Conservation (phyloP, 371 early-diverging fungal species). For the Actinomucor elegans region DNA sequence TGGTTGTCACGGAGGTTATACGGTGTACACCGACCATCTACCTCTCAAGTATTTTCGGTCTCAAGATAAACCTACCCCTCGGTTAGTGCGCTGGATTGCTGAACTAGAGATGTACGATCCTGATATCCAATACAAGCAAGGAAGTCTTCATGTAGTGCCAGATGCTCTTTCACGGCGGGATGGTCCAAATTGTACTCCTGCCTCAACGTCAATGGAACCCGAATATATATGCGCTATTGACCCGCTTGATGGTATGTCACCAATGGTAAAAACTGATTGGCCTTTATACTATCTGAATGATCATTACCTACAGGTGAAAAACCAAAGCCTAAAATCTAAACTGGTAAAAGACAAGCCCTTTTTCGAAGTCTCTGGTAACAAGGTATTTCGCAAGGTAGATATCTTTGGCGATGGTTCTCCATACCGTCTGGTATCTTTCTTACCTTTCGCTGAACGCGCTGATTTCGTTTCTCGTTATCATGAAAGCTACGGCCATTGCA, state of each 20-base stretch:
- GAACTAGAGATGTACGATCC: constrained; percentile 22
- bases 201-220: background rate
- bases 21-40: constrained; percentile 23
- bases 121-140: constrained; percentile 24
- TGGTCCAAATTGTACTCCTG: background rate
- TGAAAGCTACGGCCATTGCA: constrained; percentile 7
- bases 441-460: constrained; percentile 5
- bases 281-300: background rate
- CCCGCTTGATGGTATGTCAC: background rate
- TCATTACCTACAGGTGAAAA: no score
- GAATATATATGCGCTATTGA: constrained; percentile 8
- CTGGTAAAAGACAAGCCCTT: background rate
- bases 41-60: constrained; percentile 24
- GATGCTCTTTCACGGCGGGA: no score
- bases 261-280: background rate
- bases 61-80: constrained; percentile 22
- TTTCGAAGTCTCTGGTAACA: no score
- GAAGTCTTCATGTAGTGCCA: background rate
- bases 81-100: constrained; percentile 16
- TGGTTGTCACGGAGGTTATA: constrained; percentile 7
- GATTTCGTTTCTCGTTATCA: constrained; percentile 4
- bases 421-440: background rate
- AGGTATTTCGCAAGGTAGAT: no score
- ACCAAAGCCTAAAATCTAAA: background rate
- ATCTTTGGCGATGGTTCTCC: background rate